phyloP scores from a whole-genome alignment of 192 early-diverging fungal species.

The Phycomyces blakesleeanus region DNA sequence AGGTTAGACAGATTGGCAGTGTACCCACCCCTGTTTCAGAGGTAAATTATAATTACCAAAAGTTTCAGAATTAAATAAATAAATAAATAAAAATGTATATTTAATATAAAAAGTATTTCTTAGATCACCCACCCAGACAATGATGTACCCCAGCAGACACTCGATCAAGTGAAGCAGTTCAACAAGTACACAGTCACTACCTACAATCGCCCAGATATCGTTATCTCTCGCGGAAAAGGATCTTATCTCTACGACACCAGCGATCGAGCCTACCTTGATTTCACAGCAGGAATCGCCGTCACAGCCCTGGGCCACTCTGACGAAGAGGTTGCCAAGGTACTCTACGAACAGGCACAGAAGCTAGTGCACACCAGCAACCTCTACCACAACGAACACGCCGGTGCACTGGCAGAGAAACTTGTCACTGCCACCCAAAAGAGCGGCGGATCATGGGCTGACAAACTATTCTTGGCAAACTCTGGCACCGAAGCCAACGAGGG shows the following conservation, averaged over 20 bases:
- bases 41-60: too few relatives aligned
- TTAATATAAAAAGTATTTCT: too few relatives aligned
- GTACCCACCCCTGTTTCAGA: background rate
- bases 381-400: conserved; percentile 88
- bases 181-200: conserved; percentile 66
- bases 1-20: background rate
- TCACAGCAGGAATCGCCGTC: conserved; percentile 94
- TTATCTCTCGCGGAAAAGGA: conserved; percentile 82
- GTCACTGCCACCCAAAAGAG: conserved; percentile 57
- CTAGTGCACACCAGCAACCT: conserved; percentile 89
- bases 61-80: background rate
- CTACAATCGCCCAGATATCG: conserved; percentile 64
- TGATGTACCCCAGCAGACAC: conserved; percentile 38
- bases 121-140: conserved; percentile 53
- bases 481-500: conserved; percentile 99
- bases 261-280: conserved; percentile 82
- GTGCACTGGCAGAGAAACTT: conserved; percentile 69
- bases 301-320: conserved; percentile 89
- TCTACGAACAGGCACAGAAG: conserved; percentile 79
- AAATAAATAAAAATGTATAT: too few relatives aligned
- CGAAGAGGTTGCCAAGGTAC: conserved; percentile 60
- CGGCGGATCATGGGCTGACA: conserved; percentile 47
- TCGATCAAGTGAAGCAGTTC: conserved; percentile 40
- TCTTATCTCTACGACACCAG: conserved; percentile 73
- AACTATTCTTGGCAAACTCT: conserved; percentile 94